A percentile compares a stretch with the other conserved stretches of the same genome.
These are phyloP conservation scores for Pseudozyma tsukubaensis DNA, from an alignment of 1,284 basidiomycete genomes.

Conservation along the genomic window DNA sequence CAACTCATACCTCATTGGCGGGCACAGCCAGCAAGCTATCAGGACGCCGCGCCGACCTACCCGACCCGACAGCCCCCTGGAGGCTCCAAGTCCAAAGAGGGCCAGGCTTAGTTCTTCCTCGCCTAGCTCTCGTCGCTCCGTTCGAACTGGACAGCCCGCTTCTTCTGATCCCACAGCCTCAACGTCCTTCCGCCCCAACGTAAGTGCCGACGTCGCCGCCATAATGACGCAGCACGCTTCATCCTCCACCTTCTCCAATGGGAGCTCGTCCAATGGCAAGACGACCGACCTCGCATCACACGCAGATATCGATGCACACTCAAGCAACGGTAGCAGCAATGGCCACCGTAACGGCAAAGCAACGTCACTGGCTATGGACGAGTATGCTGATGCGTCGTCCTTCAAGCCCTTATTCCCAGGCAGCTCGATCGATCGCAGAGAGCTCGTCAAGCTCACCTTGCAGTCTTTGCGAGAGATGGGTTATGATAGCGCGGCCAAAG, in stretches of 20 bases:
- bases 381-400: slow-evolving; percentile 21
- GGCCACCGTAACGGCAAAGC: slow-evolving; percentile 27
- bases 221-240: slow-evolving; percentile 24
- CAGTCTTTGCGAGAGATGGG: slow-evolving; percentile 93
- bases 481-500: slow-evolving; percentile 88
- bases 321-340: slow-evolving; percentile 22
- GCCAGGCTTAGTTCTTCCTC: slow-evolving; percentile 22
- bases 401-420: slow-evolving; percentile 40
- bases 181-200: background rate
- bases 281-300: slow-evolving; percentile 10
- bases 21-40: slow-evolving; percentile 29
- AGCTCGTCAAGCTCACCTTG: slow-evolving; percentile 88
- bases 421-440: slow-evolving; percentile 76
- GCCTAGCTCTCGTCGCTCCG: slow-evolving; percentile 22
- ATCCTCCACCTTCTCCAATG: slow-evolving; percentile 21
- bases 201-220: background rate
- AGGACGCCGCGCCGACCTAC: slow-evolving; percentile 39
- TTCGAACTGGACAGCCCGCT: slow-evolving; percentile 7
- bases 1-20: slow-evolving; percentile 17
- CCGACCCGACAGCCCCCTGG: slow-evolving; percentile 24
- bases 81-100: slow-evolving; percentile 36
- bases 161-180: slow-evolving; percentile 2
- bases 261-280: slow-evolving; percentile 27
- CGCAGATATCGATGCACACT: slow-evolving; percentile 8
- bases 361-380: slow-evolving; percentile 6